Evolutionary conservation across 257 asterid species (phyloP).

Genomic region (Coffea eugenioides): DNA sequence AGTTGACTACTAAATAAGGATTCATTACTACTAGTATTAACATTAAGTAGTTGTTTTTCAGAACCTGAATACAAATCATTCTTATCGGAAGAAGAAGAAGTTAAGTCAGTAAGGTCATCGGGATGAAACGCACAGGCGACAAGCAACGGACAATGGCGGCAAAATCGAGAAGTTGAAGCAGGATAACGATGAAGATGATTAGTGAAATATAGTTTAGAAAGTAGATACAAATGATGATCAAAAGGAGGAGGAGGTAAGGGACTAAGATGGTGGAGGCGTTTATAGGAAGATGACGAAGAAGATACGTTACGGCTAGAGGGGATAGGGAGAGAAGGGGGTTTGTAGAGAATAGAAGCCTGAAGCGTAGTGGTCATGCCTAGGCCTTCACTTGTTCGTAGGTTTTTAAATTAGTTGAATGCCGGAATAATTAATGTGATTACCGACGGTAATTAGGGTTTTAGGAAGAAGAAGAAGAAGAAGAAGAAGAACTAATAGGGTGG

Average conservation of each 20-base stretch:
- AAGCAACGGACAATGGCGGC: constrained; percentile 42
- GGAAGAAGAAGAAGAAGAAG: neutral
- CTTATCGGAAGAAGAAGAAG: constrained; percentile 13
- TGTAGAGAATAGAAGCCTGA: constrained; percentile 53
- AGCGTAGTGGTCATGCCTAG: constrained; percentile 33
- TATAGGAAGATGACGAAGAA: constrained; percentile 25
- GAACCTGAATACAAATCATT: constrained; percentile 19
- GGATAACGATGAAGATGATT: no score
- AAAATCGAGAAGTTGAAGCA: constrained; percentile 30
- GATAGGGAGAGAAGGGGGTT: constrained; percentile 36
- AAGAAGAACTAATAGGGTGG: neutral
- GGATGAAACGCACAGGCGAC: constrained; percentile 52
- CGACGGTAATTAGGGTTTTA: constrained; percentile 12
- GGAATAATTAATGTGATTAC: neutral
- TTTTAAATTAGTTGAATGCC: neutral
- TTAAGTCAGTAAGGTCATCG: constrained; percentile 31
- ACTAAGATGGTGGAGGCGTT: constrained; percentile 22
- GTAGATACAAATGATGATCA: constrained; percentile 8
- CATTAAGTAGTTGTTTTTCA: constrained; percentile 20
- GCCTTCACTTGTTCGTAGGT: constrained; percentile 17
- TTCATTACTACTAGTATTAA: constrained; percentile 10
- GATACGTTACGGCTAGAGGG: neutral
- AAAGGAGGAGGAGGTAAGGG: constrained; percentile 21
- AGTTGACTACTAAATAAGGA: constrained; percentile 10
- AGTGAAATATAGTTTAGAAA: neutral